Percentiles rank a stretch among this genome's conserved stretches.
Evolutionary conservation across 805 yeast genomes (phyloP).

Genomic region (Lachancea sp.): DNA sequence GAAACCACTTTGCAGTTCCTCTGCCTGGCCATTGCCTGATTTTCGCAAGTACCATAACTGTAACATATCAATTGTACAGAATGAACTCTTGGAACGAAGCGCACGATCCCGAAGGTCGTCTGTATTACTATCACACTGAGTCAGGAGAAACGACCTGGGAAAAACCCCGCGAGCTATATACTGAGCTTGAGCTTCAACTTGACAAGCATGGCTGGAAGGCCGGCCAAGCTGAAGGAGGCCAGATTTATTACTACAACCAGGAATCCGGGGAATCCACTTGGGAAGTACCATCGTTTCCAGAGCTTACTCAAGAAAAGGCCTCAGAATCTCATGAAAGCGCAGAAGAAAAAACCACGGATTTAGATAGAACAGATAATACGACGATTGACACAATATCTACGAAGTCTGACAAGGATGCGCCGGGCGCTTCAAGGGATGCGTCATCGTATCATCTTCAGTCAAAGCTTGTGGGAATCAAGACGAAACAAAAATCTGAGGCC

Average conservation of each 20-base stretch:
- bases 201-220: slow-evolving; percentile 50
- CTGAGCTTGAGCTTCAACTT: slow-evolving; percentile 41
- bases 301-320: slow-evolving; percentile 5
- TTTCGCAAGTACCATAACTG: too few relatives aligned
- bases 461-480: slow-evolving; percentile 25
- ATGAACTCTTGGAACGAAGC: slow-evolving; percentile 52
- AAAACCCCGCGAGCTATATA: slow-evolving; percentile 50
- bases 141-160: slow-evolving; percentile 79
- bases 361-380: background rate
- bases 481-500: slow-evolving; percentile 33
- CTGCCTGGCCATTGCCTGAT: too few relatives aligned
- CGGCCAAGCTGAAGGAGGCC: slow-evolving; percentile 48
- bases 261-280: slow-evolving; percentile 65
- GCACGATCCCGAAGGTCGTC: slow-evolving; percentile 56
- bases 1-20: too few relatives aligned
- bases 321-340: slow-evolving; percentile 3
- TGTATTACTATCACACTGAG: slow-evolving; percentile 60
- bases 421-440: background rate
- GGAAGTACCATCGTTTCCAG: slow-evolving; percentile 53
- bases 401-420: background rate
- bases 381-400: background rate
- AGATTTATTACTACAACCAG: slow-evolving; percentile 61
- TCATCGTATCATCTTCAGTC: slow-evolving; percentile 22
- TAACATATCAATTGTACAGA: too few relatives aligned
- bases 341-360: background rate